Base-by-base conservation (phyloP, 768 basidiomycete genomes). In the Amanita pallidorosea region DNA sequence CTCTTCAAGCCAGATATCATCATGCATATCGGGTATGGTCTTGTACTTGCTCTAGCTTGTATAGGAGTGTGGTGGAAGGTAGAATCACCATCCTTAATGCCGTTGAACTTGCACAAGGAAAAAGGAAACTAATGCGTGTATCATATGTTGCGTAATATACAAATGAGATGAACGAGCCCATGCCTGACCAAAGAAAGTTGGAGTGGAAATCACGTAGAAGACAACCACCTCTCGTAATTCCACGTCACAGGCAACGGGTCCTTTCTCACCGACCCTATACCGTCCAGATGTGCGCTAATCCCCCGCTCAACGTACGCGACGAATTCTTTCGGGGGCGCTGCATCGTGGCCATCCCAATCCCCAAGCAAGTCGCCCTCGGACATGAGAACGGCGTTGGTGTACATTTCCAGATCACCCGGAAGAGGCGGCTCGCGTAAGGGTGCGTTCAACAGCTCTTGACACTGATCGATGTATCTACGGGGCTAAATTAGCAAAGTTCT, bases 391-490 rank as follows among this genome's bases (percentile, higher is more conserved):
- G 79, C 75, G 15, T 61, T 64, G 25, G 65, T 60, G 57, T 86
- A 86, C 1, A 81, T 61, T 29, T 50, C 49, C 31, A 41, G 25
- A 43, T 50, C 49, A 53, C 77, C 72, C 34, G 72, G 70, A 44
- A 70, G 71, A 27, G 79, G 77, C 2, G 77, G 71, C 54, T 81
- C 78, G 33, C 81, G 66, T 20, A 86, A 70, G 18, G 49, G 34
- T 18, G 47, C 47, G 17, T 49, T 49, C 15, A 49, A 15, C 1
- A 49, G 20, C 44, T 82, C 79, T 51, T 82, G 75, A 55, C 75
- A 82, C 60, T 88, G 84, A 58, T 85, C 82, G 57, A 89, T 81
- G 59, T 89, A 87, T 45, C 83, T 85, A 48, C 15, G 12, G 22
- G 22, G 11, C 4, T 34, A 18, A 20, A 37, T 12, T 33, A 57